Percentiles rank a stretch among this genome's conserved stretches.
Evolutionary conservation across 805 yeast species (phyloP).

Genomic region (Ogataea siamensis): DNA sequence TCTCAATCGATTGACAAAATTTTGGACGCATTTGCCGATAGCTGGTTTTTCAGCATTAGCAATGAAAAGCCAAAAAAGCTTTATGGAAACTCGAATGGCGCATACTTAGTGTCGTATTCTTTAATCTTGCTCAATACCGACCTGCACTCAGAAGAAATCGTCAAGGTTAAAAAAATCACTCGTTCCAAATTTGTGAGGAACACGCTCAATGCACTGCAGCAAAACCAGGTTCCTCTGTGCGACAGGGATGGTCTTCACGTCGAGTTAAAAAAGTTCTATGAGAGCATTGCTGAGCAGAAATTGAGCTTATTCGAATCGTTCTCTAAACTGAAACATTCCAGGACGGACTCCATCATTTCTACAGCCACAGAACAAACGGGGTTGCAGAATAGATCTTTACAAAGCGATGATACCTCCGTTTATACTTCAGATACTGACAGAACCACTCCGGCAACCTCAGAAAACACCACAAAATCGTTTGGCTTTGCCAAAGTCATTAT

Average conservation of each 20-base stretch:
- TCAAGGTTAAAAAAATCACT: conserved; percentile 38
- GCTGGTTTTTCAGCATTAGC: conserved; percentile 56
- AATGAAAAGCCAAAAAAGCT: conserved; percentile 28
- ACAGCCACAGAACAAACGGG: not conserved
- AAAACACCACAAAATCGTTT: conserved; percentile 14
- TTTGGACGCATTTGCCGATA: conserved; percentile 61
- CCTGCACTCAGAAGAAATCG: conserved; percentile 54
- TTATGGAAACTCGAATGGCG: conserved; percentile 51
- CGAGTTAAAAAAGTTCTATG: conserved; percentile 42
- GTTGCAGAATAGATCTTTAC: not conserved
- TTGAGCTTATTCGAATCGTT: conserved; percentile 17
- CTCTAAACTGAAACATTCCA: conserved; percentile 1
- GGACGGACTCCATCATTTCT: conserved; percentile 3
- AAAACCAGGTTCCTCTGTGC: conserved; percentile 24
- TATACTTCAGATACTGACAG: conserved; percentile 1
- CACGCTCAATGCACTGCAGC: conserved; percentile 46
- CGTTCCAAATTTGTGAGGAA: conserved; percentile 46
- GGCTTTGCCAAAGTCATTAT: conserved; percentile 31
- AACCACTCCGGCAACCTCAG: conserved; percentile 3
- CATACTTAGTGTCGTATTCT: conserved; percentile 71
- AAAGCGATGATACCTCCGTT: not conserved
- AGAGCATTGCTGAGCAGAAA: conserved; percentile 39
- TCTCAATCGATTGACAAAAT: conserved; percentile 78
- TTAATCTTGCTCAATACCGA: conserved; percentile 75
- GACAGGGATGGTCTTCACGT: conserved; percentile 35